Evolutionary conservation across 495 filamentous ascomycete genomes (phyloP).

Genomic region (Thermochaetoides thermophila): DNA sequence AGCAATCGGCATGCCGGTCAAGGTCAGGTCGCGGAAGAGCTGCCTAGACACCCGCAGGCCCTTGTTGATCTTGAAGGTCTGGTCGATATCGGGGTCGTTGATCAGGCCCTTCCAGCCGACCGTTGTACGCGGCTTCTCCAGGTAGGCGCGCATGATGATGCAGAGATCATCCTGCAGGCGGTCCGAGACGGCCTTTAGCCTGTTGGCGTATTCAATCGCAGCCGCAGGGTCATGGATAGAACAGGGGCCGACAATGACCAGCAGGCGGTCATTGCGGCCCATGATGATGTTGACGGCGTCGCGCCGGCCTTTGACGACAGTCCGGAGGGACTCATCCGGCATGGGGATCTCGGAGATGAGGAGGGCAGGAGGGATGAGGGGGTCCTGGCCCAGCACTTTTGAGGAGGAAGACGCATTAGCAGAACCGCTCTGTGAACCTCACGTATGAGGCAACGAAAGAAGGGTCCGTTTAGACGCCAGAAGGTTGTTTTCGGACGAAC

Average conservation of each 20-base stretch:
- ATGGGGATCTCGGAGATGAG: constrained; percentile 81
- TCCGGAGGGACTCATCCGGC: constrained; percentile 43
- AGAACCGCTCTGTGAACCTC: neutral
- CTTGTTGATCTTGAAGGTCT: constrained; percentile 98
- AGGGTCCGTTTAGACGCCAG: constrained; percentile 1
- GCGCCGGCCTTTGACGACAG: constrained; percentile 68
- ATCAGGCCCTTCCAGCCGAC: constrained; percentile 99
- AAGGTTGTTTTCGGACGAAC: too few species aligned
- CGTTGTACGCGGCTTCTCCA: constrained; percentile 98
- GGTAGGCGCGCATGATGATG: constrained; percentile 96
- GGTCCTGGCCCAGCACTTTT: constrained; percentile 85
- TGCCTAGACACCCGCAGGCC: constrained; percentile 76
- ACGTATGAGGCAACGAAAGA: neutral
- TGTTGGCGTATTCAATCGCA: constrained; percentile 73
- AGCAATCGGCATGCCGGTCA: constrained; percentile 79
- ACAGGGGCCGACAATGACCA: constrained; percentile 91
- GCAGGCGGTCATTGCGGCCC: constrained; percentile 63
- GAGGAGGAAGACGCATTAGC: constrained; percentile 1
- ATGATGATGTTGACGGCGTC: constrained; percentile 77
- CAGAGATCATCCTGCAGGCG: constrained; percentile 70
- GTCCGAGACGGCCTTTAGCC: constrained; percentile 56
- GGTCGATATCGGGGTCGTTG: constrained; percentile 96
- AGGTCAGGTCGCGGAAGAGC: constrained; percentile 81
- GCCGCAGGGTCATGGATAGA: constrained; percentile 88
- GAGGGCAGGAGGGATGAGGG: constrained; percentile 77